Conservation (phyloP, 192 early-diverging fungal genomes). For the Backusella macrospora region DNA sequence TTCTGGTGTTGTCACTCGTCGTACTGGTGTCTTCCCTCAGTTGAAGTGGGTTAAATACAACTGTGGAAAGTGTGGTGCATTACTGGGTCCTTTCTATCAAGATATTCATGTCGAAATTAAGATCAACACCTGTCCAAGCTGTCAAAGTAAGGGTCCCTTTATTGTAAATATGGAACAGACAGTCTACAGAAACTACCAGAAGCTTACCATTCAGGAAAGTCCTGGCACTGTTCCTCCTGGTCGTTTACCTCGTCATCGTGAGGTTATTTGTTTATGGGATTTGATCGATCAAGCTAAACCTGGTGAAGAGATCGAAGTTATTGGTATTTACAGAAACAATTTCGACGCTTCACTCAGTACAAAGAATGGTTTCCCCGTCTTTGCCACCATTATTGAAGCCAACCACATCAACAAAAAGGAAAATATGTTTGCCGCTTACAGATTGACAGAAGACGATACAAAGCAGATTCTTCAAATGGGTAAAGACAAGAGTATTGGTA, state of each 20-base stretch:
- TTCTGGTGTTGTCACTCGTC: slow-evolving; percentile 88
- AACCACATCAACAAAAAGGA: slow-evolving; percentile 91
- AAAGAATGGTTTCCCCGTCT: slow-evolving; percentile 96
- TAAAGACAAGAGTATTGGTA: slow-evolving; percentile 77
- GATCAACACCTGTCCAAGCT: slow-evolving; percentile 81
- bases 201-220: slow-evolving; percentile 92
- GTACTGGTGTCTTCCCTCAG: slow-evolving; percentile 96
- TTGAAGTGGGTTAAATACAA: slow-evolving; percentile 96
- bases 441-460: slow-evolving; percentile 90
- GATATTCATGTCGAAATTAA: slow-evolving; percentile 87
- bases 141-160: slow-evolving; percentile 93
- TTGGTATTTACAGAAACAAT: slow-evolving; percentile 94
- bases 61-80: slow-evolving; percentile 89
- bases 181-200: slow-evolving; percentile 97
- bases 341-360: slow-evolving; percentile 87
- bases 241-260: slow-evolving; percentile 90
- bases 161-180: slow-evolving; percentile 92
- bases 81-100: slow-evolving; percentile 94
- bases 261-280: slow-evolving; percentile 94
- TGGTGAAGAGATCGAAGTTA: slow-evolving; percentile 95
- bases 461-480: slow-evolving; percentile 73
- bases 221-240: slow-evolving; percentile 96
- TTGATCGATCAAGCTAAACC: slow-evolving; percentile 94
- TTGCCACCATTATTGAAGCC: slow-evolving; percentile 95
- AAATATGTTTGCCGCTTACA: slow-evolving; percentile 85